Conservation (phyloP, 345 rosid species). For the Hibiscus trionum region DNA sequence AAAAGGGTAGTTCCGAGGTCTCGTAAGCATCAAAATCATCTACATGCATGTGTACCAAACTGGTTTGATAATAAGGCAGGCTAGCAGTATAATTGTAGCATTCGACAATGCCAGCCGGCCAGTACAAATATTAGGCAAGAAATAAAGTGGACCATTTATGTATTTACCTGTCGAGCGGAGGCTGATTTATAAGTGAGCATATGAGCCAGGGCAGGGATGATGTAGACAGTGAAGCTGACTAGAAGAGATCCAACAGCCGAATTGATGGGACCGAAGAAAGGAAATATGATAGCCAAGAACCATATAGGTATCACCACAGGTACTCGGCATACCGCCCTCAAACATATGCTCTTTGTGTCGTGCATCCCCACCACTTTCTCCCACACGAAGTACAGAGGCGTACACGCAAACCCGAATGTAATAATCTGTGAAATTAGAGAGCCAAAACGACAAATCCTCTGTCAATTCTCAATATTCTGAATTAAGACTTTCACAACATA, state of each 20-base stretch:
- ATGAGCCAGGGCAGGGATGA: slow-evolving; percentile 79
- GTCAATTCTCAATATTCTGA: not conserved
- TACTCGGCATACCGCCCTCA: not conserved
- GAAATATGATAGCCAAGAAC: slow-evolving; percentile 51
- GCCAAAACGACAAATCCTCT: not conserved
- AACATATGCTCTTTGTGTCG: slow-evolving; percentile 49
- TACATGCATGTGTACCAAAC: not conserved
- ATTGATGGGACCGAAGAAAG: slow-evolving; percentile 31
- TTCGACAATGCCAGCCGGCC: too few species aligned
- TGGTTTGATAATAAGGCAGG: not conserved
- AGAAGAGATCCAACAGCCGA: slow-evolving; percentile 79
- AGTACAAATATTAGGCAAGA: too few species aligned
- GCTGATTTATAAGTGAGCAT: slow-evolving; percentile 66
- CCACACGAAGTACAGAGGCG: slow-evolving; percentile 83
- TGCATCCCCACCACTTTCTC: slow-evolving; percentile 82
- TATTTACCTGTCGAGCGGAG: slow-evolving; percentile 49
- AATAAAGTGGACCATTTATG: too few species aligned
- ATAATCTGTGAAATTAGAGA: slow-evolving; percentile 47
- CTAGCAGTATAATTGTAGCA: too few species aligned
- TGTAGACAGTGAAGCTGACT: slow-evolving; percentile 83
- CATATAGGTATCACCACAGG: slow-evolving; percentile 58
- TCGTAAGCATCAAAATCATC: not conserved
- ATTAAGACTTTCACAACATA: not conserved
- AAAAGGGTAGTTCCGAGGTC: not conserved
- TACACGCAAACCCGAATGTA: slow-evolving; percentile 79